A percentile compares a stretch with the other conserved stretches of the same genome.
phyloP scores from a whole-genome alignment of 306 rosid species.

The Rosa chinensis region DNA sequence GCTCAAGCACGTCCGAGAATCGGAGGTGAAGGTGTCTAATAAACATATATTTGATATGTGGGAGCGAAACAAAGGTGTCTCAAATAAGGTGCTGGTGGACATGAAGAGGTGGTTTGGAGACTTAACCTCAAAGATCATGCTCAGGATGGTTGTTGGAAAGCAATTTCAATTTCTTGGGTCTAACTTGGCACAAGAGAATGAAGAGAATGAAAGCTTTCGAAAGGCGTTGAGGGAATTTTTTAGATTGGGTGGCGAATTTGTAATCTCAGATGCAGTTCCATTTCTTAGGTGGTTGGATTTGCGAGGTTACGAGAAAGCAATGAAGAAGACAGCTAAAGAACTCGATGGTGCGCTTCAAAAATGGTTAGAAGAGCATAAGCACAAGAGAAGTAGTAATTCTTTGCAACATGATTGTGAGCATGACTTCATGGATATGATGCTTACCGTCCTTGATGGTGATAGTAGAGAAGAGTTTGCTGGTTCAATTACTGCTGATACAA shows the following conservation, averaged over 20 bases:
- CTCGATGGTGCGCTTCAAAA: background rate
- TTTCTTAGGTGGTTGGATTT: conserved; percentile 11
- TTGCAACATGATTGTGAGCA: background rate
- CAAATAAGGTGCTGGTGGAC: background rate
- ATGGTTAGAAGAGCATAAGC: conserved; percentile 15
- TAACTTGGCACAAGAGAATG: background rate
- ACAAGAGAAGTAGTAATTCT: background rate
- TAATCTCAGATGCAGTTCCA: conserved; percentile 14
- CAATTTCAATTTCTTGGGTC: background rate
- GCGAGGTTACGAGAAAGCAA: conserved; percentile 18
- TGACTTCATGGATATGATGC: background rate
- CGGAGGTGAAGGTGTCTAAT: conserved; percentile 7
- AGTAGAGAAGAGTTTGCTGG: background rate
- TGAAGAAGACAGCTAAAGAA: background rate
- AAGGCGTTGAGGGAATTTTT: background rate
- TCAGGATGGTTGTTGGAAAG: conserved; percentile 13
- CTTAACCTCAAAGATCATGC: background rate
- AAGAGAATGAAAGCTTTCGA: background rate
- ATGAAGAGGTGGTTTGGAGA: conserved; percentile 22
- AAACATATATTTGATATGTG: background rate
- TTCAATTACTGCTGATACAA: background rate
- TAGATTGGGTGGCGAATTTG: background rate
- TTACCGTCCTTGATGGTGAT: background rate
- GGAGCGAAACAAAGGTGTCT: background rate
- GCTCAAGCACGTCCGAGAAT: background rate